These are phyloP conservation scores for Fusarium kyushuense DNA, from an alignment of 2,329 filamentous ascomycete genomes.

Conservation along the genomic window DNA sequence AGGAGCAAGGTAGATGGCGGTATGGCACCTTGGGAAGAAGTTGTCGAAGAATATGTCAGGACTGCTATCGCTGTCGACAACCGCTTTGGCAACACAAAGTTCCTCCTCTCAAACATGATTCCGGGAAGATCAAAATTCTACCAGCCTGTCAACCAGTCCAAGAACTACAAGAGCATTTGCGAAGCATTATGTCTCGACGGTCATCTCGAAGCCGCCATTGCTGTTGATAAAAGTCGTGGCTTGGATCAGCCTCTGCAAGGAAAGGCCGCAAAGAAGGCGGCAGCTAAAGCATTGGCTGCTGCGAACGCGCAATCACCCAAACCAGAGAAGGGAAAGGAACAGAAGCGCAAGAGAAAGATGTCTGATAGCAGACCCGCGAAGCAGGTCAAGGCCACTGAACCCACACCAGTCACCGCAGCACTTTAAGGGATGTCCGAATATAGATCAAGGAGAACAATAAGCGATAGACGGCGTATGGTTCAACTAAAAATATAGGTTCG, in stretches of 20 bases:
- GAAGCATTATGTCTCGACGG: slow-evolving; percentile 73
- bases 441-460: not conserved
- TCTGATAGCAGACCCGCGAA: slow-evolving; percentile 51
- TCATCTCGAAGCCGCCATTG: slow-evolving; percentile 71
- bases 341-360: slow-evolving; percentile 53
- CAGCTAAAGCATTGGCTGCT: slow-evolving; percentile 53
- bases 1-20: slow-evolving; percentile 76
- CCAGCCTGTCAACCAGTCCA: slow-evolving; percentile 70
- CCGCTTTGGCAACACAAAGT: slow-evolving; percentile 93
- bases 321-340: slow-evolving; percentile 50
- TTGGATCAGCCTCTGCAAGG: slow-evolving; percentile 63
- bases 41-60: slow-evolving; percentile 80
- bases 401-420: slow-evolving; percentile 40
- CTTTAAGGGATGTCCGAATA: slow-evolving; percentile 5
- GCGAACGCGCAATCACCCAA: slow-evolving; percentile 62
- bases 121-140: slow-evolving; percentile 80
- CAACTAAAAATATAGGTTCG: slow-evolving; percentile 22
- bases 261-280: slow-evolving; percentile 54
- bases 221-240: slow-evolving; percentile 73
- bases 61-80: slow-evolving; percentile 83
- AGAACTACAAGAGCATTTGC: slow-evolving; percentile 78
- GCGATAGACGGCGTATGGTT: slow-evolving; percentile 15
- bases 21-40: slow-evolving; percentile 77
- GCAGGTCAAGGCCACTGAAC: slow-evolving; percentile 42
- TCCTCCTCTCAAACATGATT: slow-evolving; percentile 84